Conservation (phyloP, 75 land plant genomes). For the Pinus taeda region DNA sequence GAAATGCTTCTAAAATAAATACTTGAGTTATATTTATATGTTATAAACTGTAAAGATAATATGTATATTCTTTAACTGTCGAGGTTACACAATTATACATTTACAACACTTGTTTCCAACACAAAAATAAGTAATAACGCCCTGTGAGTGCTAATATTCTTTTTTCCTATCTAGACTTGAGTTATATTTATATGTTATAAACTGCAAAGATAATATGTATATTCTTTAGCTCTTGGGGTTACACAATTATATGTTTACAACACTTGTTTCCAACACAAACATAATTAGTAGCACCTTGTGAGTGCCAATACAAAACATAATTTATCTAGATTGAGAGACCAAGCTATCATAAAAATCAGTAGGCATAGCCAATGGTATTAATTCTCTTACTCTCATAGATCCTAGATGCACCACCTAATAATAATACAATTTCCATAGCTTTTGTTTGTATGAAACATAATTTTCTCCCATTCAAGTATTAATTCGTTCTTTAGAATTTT, state of each 20-base stretch:
- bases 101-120: not conserved
- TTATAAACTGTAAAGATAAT: not conserved
- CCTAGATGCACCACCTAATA: not conserved
- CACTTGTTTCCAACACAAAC: not conserved
- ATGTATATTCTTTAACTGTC: not conserved
- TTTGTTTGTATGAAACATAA: not conserved
- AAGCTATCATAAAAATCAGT: not conserved
- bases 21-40: too few relatives aligned
- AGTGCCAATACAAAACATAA: not conserved
- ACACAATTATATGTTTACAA: not conserved
- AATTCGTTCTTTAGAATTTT: not conserved
- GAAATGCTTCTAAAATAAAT: not conserved
- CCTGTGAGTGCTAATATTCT: not conserved
- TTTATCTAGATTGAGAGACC: not conserved
- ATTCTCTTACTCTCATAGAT: not conserved
- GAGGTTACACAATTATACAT: not conserved
- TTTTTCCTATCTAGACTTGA: too few relatives aligned
- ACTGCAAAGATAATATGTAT: not conserved
- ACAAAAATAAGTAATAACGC: not conserved
- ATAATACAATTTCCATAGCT: not conserved
- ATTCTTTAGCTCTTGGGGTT: not conserved
- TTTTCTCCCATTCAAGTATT: not conserved
- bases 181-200: too few relatives aligned
- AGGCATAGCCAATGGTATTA: not conserved
- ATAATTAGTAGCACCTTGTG: not conserved